Conservation (phyloP, 163 green algal species). For the Chlorella variabilis region DNA sequence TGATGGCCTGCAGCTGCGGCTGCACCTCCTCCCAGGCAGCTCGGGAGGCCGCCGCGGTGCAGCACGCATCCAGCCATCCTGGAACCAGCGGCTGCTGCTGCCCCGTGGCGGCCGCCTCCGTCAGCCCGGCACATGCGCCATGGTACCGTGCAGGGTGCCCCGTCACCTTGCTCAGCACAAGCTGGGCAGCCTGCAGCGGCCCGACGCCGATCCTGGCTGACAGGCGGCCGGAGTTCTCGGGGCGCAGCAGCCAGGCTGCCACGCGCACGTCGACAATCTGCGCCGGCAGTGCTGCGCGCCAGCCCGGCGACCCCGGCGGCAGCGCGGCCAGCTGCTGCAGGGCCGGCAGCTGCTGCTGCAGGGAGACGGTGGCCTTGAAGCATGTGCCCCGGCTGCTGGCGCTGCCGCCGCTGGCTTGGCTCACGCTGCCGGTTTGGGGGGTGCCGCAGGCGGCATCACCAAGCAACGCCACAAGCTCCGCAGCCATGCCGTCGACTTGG, state of each 20-base stretch:
- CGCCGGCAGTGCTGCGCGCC: not conserved
- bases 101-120: no score
- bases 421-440: not conserved
- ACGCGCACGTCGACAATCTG: not conserved
- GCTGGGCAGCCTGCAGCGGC: not conserved
- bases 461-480: not conserved
- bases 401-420: not conserved
- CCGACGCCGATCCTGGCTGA: not conserved
- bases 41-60: not conserved
- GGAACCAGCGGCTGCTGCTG: not conserved
- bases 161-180: not conserved
- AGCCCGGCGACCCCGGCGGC: no score
- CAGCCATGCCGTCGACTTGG: not conserved
- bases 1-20: not conserved
- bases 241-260: conserved; percentile 25
- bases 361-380: not conserved
- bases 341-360: not conserved
- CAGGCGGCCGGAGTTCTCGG: not conserved
- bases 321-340: conserved; percentile 11
- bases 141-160: not conserved
- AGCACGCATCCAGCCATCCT: conserved; percentile 11
- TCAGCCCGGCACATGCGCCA: not conserved
- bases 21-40: not conserved
- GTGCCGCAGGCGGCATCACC: no score
- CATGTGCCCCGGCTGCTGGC: not conserved